Evolutionary conservation across 2,329 filamentous ascomycete genomes (phyloP).

Genomic region (Cadophora malorum): DNA sequence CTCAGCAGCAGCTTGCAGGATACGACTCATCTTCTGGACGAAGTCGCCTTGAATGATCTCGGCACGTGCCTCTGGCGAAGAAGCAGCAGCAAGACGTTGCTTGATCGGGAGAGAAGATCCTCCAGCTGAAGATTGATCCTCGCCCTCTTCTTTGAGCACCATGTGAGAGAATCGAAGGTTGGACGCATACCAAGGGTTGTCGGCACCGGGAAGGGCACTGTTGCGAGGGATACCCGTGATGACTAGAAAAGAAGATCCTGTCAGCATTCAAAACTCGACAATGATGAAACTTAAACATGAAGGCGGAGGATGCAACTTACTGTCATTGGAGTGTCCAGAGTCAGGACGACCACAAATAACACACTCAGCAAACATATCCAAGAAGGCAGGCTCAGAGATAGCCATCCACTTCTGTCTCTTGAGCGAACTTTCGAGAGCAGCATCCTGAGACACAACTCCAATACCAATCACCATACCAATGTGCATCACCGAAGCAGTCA

Average conservation of each 20-base stretch:
- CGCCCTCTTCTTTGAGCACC: constrained; percentile 26
- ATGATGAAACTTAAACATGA: neutral
- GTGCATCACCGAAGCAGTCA: constrained; percentile 57
- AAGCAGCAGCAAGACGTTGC: constrained; percentile 22
- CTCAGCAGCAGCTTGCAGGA: constrained; percentile 46
- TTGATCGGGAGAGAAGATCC: constrained; percentile 40
- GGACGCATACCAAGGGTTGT: constrained; percentile 29
- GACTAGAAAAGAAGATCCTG: neutral
- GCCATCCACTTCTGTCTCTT: constrained; percentile 29
- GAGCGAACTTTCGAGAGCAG: constrained; percentile 26
- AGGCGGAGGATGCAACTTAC: neutral
- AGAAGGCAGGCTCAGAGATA: constrained; percentile 28
- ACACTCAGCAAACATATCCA: constrained; percentile 30
- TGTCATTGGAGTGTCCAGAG: constrained; percentile 25
- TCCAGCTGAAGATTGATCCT: constrained; percentile 33
- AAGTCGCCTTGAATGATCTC: constrained; percentile 27
- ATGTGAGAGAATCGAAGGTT: constrained; percentile 28
- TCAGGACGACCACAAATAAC: constrained; percentile 24
- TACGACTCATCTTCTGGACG: constrained; percentile 36
- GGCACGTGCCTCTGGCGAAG: constrained; percentile 17
- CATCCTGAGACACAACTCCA: constrained; percentile 46
- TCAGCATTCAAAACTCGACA: neutral
- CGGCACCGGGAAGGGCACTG: constrained; percentile 23
- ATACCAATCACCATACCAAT: constrained; percentile 56
- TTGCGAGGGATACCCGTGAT: constrained; percentile 27